Base-by-base conservation (phyloP, 805 yeast species). In the Wickerhamiella musiphila region DNA sequence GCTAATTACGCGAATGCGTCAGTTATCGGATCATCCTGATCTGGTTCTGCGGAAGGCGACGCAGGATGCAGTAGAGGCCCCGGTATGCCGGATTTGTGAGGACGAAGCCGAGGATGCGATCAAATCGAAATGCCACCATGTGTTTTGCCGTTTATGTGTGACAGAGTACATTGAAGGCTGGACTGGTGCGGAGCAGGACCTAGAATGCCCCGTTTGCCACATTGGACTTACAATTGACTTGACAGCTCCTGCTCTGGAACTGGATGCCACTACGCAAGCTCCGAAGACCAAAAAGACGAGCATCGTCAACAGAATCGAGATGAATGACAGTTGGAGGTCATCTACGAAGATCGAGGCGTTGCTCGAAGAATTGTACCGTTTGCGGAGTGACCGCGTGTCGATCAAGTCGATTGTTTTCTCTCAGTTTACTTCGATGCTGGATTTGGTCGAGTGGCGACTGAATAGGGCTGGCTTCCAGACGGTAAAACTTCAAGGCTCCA, bases 21-120 rank as follows among this genome's bases (percentile, higher is more conserved):
- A 90, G 55, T 61, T 90, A 45, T 96, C 98, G 0, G 98, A 90
- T 52, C 99, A 90, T 54, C 99, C 99, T 0, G 99, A 90, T 56
- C 60, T 90, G 40, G 95, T 90, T 1, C 60, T 90, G 49, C 73
- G 83, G 43, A 63, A 84, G 32, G 50, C 52, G 23, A 41, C 54
- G 38, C 43, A 35, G 6, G 53, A 46, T n/a, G 37, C 43, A 10
- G 50, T 58, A 5, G 66, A 65, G 8, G 70, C 70, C 1, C 68
- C 83, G 8, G 75, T 90, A 26, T 90, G 99, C 50, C 92, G 81
- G 43, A 51, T 90, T 16, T 90, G 99, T 56, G 96, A 84, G 43
- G 99, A 90, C 49, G 95, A 84, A 54, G 95, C 96, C 0, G 96
- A 90, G 53, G 99, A 90, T 38, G 93, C 98, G 0, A 83, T 90